Evolutionary conservation across 345 rosid genomes (phyloP), one percentile per base, ranked within the genome.

Genomic region (Sonneratia caseolaris): DNA sequence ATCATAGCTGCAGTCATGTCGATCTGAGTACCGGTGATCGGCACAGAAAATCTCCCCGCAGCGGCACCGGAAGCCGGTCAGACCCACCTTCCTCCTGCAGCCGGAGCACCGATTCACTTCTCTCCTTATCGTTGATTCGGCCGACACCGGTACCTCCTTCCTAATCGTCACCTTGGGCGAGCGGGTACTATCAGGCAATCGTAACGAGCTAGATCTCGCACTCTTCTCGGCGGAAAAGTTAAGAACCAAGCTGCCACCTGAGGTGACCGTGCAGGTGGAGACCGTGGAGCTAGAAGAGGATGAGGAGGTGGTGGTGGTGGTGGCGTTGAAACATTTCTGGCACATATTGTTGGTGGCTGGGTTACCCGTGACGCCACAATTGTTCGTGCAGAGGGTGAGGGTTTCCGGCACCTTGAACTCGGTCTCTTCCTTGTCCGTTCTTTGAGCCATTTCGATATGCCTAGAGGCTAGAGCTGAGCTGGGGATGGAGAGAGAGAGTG

Each of bases 51-150:
- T 88, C 32, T 95, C 99, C 0, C 97, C 99, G 61, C 99, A 94
- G 1, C 98, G 89, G 79, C 98, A 94, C 55, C 98, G 79, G 76
- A 94, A 94, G 9, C 98, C 98, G 82, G 97, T 95, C 87, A 95
- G 84, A 0, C 99, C 99, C 0, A 95, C 99, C 73, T 83, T 89
- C 73, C 88, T 83, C 74, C 83, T 71, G 73, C 99, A 95, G 15
- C 99, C 96, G 0, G 96, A 87, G 77, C 99, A 95, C 38, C 99
- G 86, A 35, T 91, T 94, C 64, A 94, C 90, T 73, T 81, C 84
- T 37, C 81, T 83, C 77, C 76, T 87, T 70, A 89, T 85, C 80
- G 70, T 49, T 5, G 71, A 78, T 7, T 68, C 77, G 7, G 53
- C 21, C 11, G 68, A 68, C 0, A 66, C 67, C 15, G 37, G 79